These are phyloP conservation scores for Spathaspora girioi DNA, from an alignment of 805 yeast species.

Conservation along the genomic window DNA sequence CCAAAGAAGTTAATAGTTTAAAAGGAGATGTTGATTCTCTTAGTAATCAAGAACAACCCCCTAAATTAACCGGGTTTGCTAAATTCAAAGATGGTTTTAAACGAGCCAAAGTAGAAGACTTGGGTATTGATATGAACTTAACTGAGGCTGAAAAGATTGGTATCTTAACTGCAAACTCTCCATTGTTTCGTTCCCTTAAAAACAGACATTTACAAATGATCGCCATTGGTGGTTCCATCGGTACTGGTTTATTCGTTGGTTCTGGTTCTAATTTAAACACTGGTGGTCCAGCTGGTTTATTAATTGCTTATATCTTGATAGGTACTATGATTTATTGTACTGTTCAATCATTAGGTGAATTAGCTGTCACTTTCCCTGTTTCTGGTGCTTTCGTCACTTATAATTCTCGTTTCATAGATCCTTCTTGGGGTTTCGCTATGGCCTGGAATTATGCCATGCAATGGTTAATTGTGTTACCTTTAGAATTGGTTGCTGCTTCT, in stretches of 20 bases:
- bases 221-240: slow-evolving; percentile 81
- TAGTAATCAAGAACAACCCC: slow-evolving; percentile 4
- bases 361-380: slow-evolving; percentile 59
- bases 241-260: slow-evolving; percentile 79
- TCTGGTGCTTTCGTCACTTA: slow-evolving; percentile 65
- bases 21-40: slow-evolving; percentile 18
- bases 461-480: slow-evolving; percentile 42
- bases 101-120: slow-evolving; percentile 28
- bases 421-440: slow-evolving; percentile 61
- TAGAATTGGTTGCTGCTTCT: slow-evolving; percentile 54
- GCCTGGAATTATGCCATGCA: slow-evolving; percentile 39
- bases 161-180: slow-evolving; percentile 42
- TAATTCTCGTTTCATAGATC: slow-evolving; percentile 54
- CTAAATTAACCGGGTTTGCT: slow-evolving; percentile 16
- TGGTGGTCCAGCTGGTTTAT: slow-evolving; percentile 71
- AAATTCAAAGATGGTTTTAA: slow-evolving; percentile 18
- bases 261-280: slow-evolving; percentile 57
- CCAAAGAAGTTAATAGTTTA: slow-evolving; percentile 30
- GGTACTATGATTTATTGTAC: slow-evolving; percentile 55
- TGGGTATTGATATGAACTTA: slow-evolving; percentile 35
- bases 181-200: slow-evolving; percentile 48
- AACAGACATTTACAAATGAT: slow-evolving; percentile 75
- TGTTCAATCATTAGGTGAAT: slow-evolving; percentile 57
- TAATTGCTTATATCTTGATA: slow-evolving; percentile 51
- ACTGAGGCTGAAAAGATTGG: slow-evolving; percentile 25